phyloP scores from a whole-genome alignment of 345 rosid species.

The Aquilaria yunnanensis region DNA sequence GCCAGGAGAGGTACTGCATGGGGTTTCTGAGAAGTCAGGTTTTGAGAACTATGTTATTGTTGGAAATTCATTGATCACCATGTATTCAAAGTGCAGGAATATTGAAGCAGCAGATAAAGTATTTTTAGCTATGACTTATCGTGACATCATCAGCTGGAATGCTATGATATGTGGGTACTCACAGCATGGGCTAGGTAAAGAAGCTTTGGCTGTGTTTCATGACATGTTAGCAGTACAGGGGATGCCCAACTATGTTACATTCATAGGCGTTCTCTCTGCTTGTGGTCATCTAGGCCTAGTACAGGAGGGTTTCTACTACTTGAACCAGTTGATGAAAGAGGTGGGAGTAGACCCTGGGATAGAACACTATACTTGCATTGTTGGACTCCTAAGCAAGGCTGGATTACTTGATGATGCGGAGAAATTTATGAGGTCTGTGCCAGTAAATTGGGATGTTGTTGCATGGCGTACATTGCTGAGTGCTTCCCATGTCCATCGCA shows the following conservation, averaged over 20 bases:
- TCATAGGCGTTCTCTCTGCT: constrained; percentile 72
- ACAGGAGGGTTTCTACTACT: constrained; percentile 48
- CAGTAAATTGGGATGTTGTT: constrained; percentile 64
- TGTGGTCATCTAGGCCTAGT: constrained; percentile 64
- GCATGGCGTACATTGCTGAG: constrained; percentile 75
- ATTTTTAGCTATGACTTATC: neutral
- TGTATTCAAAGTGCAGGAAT: too few relatives aligned
- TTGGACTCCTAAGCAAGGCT: constrained; percentile 70
- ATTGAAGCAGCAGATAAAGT: too few relatives aligned
- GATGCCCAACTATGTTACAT: constrained; percentile 64
- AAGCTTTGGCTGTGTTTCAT: constrained; percentile 48
- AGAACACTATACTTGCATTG: constrained; percentile 74
- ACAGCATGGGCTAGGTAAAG: constrained; percentile 70
- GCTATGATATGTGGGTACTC: constrained; percentile 68
- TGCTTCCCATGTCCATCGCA: constrained; percentile 59
- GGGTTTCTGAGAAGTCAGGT: constrained; percentile 39
- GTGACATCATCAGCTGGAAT: constrained; percentile 60
- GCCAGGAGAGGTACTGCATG: constrained; percentile 52
- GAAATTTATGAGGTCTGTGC: constrained; percentile 56
- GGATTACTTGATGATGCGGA: constrained; percentile 57
- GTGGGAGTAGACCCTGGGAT: constrained; percentile 51
- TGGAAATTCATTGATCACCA: constrained; percentile 33
- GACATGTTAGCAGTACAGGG: constrained; percentile 47
- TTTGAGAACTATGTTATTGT: constrained; percentile 47
- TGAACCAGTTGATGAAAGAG: constrained; percentile 51